Percentiles rank a stretch among this genome's conserved stretches.
Evolutionary conservation across 179 eudicot species (phyloP).

Genomic region (Vitellaria paradoxa): DNA sequence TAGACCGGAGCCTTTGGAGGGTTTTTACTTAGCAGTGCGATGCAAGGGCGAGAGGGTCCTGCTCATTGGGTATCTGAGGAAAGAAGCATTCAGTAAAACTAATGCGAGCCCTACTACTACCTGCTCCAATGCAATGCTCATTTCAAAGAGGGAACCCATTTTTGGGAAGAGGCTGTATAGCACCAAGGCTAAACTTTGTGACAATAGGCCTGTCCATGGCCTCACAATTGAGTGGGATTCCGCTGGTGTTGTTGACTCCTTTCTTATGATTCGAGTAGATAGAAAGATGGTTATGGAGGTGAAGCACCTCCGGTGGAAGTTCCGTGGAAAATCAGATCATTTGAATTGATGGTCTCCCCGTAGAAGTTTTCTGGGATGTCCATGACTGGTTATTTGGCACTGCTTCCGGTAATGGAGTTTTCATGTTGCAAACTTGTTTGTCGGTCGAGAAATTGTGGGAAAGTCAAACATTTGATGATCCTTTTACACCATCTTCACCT

Average conservation of each 20-base stretch:
- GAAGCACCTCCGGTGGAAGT: conserved; percentile 62
- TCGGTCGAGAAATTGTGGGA: conserved; percentile 40
- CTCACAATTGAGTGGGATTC: conserved; percentile 50
- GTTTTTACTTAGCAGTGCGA: conserved; percentile 46
- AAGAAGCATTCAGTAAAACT: conserved; percentile 46
- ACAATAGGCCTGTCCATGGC: conserved; percentile 48
- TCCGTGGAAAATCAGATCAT: conserved; percentile 62
- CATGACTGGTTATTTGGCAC: conserved; percentile 61
- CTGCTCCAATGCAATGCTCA: conserved; percentile 23
- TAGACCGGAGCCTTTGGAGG: conserved; percentile 53
- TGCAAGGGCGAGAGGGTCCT: conserved; percentile 38
- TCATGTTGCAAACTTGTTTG: conserved; percentile 42
- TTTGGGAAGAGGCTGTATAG: conserved; percentile 47
- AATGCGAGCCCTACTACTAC: conserved; percentile 21
- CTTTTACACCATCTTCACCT: conserved; percentile 20
- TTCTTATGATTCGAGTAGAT: conserved; percentile 51
- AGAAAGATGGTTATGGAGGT: conserved; percentile 50
- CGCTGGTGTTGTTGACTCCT: conserved; percentile 31
- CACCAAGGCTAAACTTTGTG: conserved; percentile 46
- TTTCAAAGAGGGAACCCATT: conserved; percentile 52
- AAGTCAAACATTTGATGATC: conserved; percentile 20
- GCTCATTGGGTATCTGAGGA: conserved; percentile 43
- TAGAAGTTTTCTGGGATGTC: conserved; percentile 76
- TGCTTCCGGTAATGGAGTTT: conserved; percentile 31
- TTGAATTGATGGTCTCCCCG: conserved; percentile 54